Base-by-base conservation (phyloP, 108 stramenopile species). In the Nitzschia sp. region DNA sequence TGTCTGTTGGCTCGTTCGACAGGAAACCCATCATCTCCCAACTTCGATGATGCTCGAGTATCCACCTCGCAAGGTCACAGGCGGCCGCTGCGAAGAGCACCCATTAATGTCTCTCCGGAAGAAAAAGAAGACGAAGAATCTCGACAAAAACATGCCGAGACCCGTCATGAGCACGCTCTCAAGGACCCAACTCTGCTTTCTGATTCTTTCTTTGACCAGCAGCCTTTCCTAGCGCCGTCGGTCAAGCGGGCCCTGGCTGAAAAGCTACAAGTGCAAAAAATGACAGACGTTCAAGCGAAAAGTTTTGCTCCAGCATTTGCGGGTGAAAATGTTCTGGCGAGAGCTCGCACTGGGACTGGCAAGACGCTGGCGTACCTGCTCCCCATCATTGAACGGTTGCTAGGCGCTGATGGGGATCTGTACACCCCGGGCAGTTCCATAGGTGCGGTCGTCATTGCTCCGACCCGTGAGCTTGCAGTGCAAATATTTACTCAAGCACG, bases 361-460 rank as follows among this genome's bases (percentile, higher is more conserved):
- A 77, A 82, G 55, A 82, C 81, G 21, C 79, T 98, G 12, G 99
- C 99, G 10, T 98, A 98, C 75, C 91, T 96, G 21, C 74, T 99
- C 41, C 99, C 99, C 6, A 57, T 90, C n/a, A 62, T 97, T 15
- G 78, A 86, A 56, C 64, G 81, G 37, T 48, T 82, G 8, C 52
- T 86, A 52, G 52, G 50, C 8, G 37, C 29, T 7, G 75, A 76
- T 37, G 15, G 50, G 51, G 63, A 76, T 24, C 29, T 74, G 38
- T 80, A 65, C 57, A 59, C 44, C 7, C 75, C 92, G 9, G 95
- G 95, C 41, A 85, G 88, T 51, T 54, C 57, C 38, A 79, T 96
- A 43, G 80, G 81, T 8, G 82, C 84, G n/a, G 68, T 96, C 24
- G 72, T 95, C 20, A 57, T 97, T 21, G 88, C 92, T n/a, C 97